A percentile compares a stretch with the other conserved stretches of the same genome.
Conservation (phyloP, 176 grass and related monocot genomes). For the Triticum turgidum region DNA sequence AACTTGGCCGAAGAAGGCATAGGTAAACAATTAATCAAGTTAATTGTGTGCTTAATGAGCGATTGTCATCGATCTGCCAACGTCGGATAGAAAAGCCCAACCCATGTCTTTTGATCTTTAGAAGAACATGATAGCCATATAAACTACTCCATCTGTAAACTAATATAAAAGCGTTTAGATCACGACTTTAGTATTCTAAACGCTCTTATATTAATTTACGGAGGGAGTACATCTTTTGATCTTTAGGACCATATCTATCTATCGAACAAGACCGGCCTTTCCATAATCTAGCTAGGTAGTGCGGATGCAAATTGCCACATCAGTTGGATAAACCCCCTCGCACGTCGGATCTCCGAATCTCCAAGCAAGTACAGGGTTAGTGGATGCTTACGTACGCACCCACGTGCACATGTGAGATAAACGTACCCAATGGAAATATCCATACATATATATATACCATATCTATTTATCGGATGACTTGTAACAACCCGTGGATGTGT, state of each 20-base stretch:
- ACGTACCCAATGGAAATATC: neutral
- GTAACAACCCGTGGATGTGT: conserved; percentile 8
- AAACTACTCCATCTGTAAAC: too few relatives aligned
- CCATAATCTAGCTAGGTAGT: neutral
- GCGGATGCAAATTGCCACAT: conserved; percentile 31
- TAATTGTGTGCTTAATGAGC: conserved; percentile 31
- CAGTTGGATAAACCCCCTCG: conserved; percentile 48
- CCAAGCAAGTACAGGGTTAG: conserved; percentile 21
- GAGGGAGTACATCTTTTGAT: too few relatives aligned
- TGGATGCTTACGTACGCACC: conserved; percentile 4
- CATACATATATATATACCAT: neutral
- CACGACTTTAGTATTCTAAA: too few relatives aligned
- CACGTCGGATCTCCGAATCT: conserved; percentile 17
- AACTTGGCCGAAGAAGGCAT: neutral
- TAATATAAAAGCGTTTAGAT: too few relatives aligned
- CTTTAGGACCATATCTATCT: neutral
- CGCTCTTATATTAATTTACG: too few relatives aligned
- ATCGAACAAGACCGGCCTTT: neutral
- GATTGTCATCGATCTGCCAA: conserved; percentile 32
- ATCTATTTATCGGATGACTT: conserved; percentile 27
- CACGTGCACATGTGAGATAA: neutral
- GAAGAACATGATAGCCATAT: neutral
- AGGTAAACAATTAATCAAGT: neutral
- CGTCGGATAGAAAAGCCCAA: neutral
- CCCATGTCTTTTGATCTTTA: conserved; percentile 23